Base-by-base conservation (phyloP, 176 grass and related monocot genomes). In the Tuctoria greenei region DNA sequence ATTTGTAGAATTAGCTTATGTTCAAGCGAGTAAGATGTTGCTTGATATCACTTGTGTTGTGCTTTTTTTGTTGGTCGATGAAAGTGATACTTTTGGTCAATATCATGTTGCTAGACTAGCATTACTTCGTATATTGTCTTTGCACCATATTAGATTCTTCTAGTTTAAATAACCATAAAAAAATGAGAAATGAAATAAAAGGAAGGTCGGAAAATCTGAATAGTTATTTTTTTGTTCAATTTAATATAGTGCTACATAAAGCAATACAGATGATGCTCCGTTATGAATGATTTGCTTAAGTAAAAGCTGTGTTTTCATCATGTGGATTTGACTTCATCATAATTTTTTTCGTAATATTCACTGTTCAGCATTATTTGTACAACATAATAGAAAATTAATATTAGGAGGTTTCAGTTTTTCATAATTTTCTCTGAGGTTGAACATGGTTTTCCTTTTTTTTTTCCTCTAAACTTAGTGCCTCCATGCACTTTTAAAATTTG, bases 201-300 rank as follows among this genome's bases (percentile, higher is more conserved):
- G 12, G 21, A 27, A 26, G 47, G 20, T 37, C 4, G 20, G 50
- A 74, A 6, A 78, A 43, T 78, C 42, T 65, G 42, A 25, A 41
- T 20, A 61, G 52, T 52, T 68, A 34, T n/a, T 80, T 61, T 15
- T 34, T 47, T 73, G 31, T 50, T 39, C 18, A 54, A 24, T 64
- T 21, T 64, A 7, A 25, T 44, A 65, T 61, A 41, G 52, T 7
- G 20, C 50, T 67, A 79, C 12, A 28, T 0, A 39, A 79, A 85
- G 34, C 10, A 66, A 1, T 6, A 20, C 38, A 67, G 24, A 24
- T 49, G 34, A 81, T 35, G 2, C 10, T 86, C 43, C 11, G 27
- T 67, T 59, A 42, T 60, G 60, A 74, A 16, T 68, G 26, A 35
- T 74, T 61, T 17, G 12, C 51, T 74, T 26, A 67, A 67, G 40